Evolutionary conservation across 2,329 filamentous ascomycete species (phyloP), one percentile per base, ranked within the genome.

Genomic region (Cladophialophora yegresii): DNA sequence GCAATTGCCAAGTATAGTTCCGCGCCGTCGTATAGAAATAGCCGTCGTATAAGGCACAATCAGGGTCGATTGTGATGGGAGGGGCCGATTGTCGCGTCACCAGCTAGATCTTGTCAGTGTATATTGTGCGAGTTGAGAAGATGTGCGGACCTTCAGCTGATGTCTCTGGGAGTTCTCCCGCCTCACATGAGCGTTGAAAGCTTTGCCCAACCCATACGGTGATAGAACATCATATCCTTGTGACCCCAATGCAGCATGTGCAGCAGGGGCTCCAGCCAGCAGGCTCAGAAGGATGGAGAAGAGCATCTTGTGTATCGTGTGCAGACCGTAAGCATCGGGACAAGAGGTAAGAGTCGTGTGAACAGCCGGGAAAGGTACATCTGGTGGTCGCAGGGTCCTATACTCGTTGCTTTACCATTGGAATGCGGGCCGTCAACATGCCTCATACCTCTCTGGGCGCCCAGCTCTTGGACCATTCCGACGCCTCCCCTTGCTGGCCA

Each of bases 1-100:
- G 67, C 32, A 69, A 49, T 43, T 69, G 65, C 54, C 60, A 69
- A 43, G 65, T 69, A 33, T 69, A 67, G 45, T 67, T 64, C 28
- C 32, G 45, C 12, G 65, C 50, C 3, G 56, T 67, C 45, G 65
- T 33, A 30, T 69, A 69, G 58, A 69, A 66, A 50, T 60, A 69
- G 10, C 65, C 65, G 43, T 69, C 63, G 49, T 57, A 67, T 20
- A 62, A 20, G 26, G 65, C 63, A 58, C 67, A 69, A 26, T 62
- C 30, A 28, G 67, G 55, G 7, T 36, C 40, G 43, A 50, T 62
- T 32, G 64, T 66, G 23, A 64, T 58, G 2, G 64, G 63, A 59
- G 61, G 64, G 12, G 63, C 32, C 9, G 63, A 23, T 26, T 64
- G 53, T 57, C 54, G 55, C 36, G 40, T 40, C 22, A 45, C 32